These are phyloP conservation scores for Isabelozyma pseudorhagii DNA, from an alignment of 805 yeast species.

Conservation along the genomic window DNA sequence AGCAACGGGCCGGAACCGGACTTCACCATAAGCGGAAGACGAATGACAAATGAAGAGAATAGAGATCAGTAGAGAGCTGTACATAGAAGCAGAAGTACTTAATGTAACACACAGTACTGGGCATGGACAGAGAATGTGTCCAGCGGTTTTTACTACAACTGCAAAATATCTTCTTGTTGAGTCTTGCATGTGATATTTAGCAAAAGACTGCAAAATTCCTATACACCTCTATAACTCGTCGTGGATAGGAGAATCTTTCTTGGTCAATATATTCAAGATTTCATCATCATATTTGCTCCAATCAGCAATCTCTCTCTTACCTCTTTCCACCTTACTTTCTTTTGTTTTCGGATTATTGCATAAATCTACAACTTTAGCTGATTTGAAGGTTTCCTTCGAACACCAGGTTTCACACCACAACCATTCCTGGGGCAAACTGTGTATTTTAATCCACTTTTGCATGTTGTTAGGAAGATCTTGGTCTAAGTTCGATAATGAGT, in stretches of 20 bases:
- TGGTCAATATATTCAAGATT: constrained; percentile 21
- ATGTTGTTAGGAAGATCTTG: constrained; percentile 92
- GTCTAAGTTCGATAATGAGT: constrained; percentile 77
- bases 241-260: neutral
- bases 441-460: constrained; percentile 65
- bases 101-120: neutral
- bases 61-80: too few species aligned
- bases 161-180: neutral
- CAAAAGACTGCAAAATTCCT: neutral
- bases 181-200: neutral
- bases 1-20: too few species aligned
- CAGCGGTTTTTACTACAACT: neutral
- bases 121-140: neutral
- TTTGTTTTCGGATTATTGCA: constrained; percentile 83
- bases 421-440: constrained; percentile 79
- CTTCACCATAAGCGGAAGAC: too few species aligned
- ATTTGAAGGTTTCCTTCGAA: constrained; percentile 52
- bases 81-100: too few species aligned
- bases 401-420: constrained; percentile 96
- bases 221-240: constrained; percentile 2
- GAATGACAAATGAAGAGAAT: too few species aligned
- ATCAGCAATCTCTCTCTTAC: constrained; percentile 73
- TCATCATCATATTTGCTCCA: constrained; percentile 68
- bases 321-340: constrained; percentile 74
- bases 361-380: constrained; percentile 77